Evolutionary conservation across 306 rosid species (phyloP).

Genomic region (Glycine latifolia): DNA sequence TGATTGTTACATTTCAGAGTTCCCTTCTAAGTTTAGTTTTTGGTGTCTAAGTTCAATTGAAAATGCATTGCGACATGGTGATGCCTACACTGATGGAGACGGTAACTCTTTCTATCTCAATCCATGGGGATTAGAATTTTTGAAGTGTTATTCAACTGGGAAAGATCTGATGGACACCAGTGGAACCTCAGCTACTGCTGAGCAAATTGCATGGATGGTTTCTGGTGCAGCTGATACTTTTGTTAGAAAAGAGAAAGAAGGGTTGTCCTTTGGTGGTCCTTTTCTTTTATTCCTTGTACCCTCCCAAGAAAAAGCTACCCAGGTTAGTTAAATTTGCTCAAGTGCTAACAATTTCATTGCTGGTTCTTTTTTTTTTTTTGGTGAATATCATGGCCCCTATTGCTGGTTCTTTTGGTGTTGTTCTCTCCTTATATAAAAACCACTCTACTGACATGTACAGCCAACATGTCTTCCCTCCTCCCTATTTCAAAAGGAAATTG

Average conservation of each 20-base stretch:
- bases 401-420: neutral
- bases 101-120: constrained; percentile 65
- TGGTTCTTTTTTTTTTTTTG: neutral
- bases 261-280: constrained; percentile 65
- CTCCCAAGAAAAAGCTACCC: constrained; percentile 76
- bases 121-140: constrained; percentile 91
- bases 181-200: constrained; percentile 67
- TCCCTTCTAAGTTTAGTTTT: constrained; percentile 79
- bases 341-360: constrained; percentile 28
- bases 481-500: constrained; percentile 7
- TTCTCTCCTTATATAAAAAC: neutral
- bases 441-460: neutral
- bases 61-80: constrained; percentile 64
- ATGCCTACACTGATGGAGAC: constrained; percentile 61
- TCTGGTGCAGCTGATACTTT: constrained; percentile 80
- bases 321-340: constrained; percentile 57
- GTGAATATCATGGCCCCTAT: too few relatives aligned
- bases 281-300: constrained; percentile 88
- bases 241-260: constrained; percentile 84
- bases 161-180: constrained; percentile 77
- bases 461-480: constrained; percentile 1
- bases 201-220: constrained; percentile 90
- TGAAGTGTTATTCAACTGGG: constrained; percentile 72
- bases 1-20: constrained; percentile 52
- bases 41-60: constrained; percentile 86